Base-by-base conservation (phyloP, 257 asterid species). In the Dorcoceras hygrometricum region DNA sequence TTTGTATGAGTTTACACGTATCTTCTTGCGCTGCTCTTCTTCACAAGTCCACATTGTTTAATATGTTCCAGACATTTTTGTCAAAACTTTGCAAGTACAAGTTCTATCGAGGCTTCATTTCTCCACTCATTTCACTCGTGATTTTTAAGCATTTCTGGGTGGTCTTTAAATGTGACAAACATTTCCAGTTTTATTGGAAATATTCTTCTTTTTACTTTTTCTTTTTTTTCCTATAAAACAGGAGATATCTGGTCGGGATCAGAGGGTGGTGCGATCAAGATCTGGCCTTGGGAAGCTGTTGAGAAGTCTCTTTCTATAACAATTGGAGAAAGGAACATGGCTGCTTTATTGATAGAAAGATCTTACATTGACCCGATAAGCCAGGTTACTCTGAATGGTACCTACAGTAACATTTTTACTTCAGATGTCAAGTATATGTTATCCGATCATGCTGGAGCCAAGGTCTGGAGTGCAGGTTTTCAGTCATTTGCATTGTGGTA, bases 201-300 rank as follows among this genome's bases (percentile, higher is more conserved):
- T 61, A 24, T 14, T 1, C 34, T 28, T 16, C n/a, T n/a, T 34
- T 27, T 66, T 53, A 57, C 31, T 73, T 29, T 60, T 56, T 26
- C 25, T 25, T 73, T 69, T 76, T 62, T 67, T 74, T 69, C 31
- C 51, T 83, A 70, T 70, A 69, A 48, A 81, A 53, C 79, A 94
- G 99, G 99, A 78, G 98, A 94, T 77, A 71, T 94, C 14, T 94
- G 99, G 99, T 76, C 96, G 14, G 98, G 96, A 56, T 94, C 97
- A 62, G 99, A 94, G 81, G 86, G 89, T 66, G 99, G 98, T 73
- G 79, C 85, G 53, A 63, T 94, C 59, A 94, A 82, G 84, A 78
- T 87, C 70, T 94, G 99, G 98, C 88, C 96, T 19, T 94, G 98
- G 96, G 99, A 94, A 84, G 89, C 95, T 77, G 81, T 90, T 64